Conservation (phyloP, 2,329 filamentous ascomycete species). For the Epichloe elymi region DNA sequence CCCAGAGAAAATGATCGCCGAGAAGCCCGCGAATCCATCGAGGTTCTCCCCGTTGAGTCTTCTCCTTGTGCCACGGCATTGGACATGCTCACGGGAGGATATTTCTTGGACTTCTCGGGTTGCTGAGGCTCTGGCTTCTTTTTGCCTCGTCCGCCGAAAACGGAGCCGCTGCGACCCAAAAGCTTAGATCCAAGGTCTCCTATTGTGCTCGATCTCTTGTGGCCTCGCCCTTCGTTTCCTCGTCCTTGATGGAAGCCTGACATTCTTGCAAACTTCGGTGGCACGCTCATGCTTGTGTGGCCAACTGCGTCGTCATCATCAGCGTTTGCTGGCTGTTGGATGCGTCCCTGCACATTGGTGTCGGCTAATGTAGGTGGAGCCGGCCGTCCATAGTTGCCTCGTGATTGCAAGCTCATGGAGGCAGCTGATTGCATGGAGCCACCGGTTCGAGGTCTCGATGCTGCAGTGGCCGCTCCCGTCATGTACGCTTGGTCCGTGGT, state of each 20-base stretch:
- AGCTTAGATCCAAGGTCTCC: conserved; percentile 73
- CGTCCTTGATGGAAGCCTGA: conserved; percentile 43
- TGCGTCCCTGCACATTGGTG: conserved; percentile 78
- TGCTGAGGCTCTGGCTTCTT: conserved; percentile 32
- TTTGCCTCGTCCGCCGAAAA: conserved; percentile 54
- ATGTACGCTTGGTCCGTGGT: conserved; percentile 28
- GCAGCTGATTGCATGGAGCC: conserved; percentile 60
- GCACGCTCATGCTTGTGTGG: conserved; percentile 47
- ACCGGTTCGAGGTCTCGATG: conserved; percentile 60
- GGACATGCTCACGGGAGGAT: conserved; percentile 87
- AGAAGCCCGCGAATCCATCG: conserved; percentile 54
- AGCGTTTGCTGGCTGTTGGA: conserved; percentile 55
- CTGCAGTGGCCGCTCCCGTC: conserved; percentile 27
- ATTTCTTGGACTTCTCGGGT: conserved; percentile 54
- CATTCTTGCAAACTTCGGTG: conserved; percentile 44
- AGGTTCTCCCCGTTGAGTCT: conserved; percentile 38
- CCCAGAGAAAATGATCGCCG: conserved; percentile 59
- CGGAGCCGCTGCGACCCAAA: conserved; percentile 69
- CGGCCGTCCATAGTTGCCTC: conserved; percentile 69
- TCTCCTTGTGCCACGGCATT: conserved; percentile 50
- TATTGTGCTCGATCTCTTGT: conserved; percentile 63
- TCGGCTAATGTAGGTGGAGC: conserved; percentile 75
- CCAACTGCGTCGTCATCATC: conserved; percentile 58
- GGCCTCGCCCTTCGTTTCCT: conserved; percentile 35
- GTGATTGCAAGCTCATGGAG: conserved; percentile 53